phyloP scores from a whole-genome alignment of 495 filamentous ascomycete genomes.

The Venustampulla echinocandica region DNA sequence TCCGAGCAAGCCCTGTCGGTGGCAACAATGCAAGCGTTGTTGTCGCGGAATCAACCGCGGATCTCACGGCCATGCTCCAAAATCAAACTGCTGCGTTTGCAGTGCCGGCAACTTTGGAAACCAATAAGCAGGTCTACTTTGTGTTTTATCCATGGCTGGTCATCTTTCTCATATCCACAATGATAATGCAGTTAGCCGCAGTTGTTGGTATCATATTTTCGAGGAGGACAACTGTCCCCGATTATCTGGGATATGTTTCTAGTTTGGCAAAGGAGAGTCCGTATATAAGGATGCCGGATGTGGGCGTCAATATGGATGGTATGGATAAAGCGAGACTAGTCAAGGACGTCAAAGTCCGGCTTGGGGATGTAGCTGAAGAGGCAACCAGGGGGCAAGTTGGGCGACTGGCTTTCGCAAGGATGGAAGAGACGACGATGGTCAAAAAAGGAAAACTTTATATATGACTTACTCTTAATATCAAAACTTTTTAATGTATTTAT shows the following conservation, averaged over 20 bases:
- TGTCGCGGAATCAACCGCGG: slow-evolving; percentile 5
- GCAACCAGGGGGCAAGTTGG: not conserved
- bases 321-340: slow-evolving; percentile 17
- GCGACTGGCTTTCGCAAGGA: slow-evolving; percentile 12
- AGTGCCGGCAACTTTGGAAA: slow-evolving; percentile 5
- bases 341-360: slow-evolving; percentile 16
- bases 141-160: slow-evolving; percentile 11
- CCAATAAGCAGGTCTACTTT: slow-evolving; percentile 1
- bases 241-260: slow-evolving; percentile 17
- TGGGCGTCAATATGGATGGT: slow-evolving; percentile 20
- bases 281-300: slow-evolving; percentile 16
- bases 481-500: not conserved
- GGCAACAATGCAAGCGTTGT: slow-evolving; percentile 11
- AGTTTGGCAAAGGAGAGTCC: slow-evolving; percentile 17
- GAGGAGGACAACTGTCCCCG: slow-evolving; percentile 10
- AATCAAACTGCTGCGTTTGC: slow-evolving; percentile 17
- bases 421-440: slow-evolving; percentile 12
- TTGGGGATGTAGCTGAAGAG: slow-evolving; percentile 11
- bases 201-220: slow-evolving; percentile 6
- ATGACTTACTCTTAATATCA: not conserved
- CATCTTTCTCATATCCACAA: slow-evolving; percentile 7
- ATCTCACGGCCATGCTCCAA: slow-evolving; percentile 10
- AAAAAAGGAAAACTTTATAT: slow-evolving; percentile 17
- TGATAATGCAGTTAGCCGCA: slow-evolving; percentile 7
- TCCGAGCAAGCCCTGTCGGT: not conserved